Evolutionary conservation across 192 early-diverging fungal species (phyloP).

Genomic region (Podila epicladia): DNA sequence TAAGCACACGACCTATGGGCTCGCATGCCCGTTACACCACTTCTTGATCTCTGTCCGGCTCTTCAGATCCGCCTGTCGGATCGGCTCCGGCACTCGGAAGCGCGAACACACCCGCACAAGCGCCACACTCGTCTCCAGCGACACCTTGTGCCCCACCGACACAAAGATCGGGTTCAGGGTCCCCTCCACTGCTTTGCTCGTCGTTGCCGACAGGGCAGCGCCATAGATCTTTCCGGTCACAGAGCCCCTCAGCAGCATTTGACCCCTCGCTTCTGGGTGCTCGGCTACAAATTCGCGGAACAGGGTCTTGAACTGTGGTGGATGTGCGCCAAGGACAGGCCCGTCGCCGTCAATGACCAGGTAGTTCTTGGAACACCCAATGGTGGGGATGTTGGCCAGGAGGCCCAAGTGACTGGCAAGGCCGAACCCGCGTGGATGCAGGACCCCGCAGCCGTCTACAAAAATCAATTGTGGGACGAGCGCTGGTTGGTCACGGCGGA

Average conservation of each 20-base stretch:
- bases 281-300: slow-evolving; percentile 21
- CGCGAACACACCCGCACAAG: slow-evolving; percentile 70
- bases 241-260: slow-evolving; percentile 55
- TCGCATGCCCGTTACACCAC: slow-evolving; percentile 15
- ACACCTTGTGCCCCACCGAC: slow-evolving; percentile 82
- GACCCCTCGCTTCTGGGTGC: slow-evolving; percentile 29
- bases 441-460: slow-evolving; percentile 88
- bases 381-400: slow-evolving; percentile 73
- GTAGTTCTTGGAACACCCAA: slow-evolving; percentile 94
- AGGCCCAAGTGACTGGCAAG: slow-evolving; percentile 88
- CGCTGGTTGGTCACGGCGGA: slow-evolving; percentile 60
- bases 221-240: slow-evolving; percentile 60
- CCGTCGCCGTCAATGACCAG: slow-evolving; percentile 76
- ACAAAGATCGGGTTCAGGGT: slow-evolving; percentile 87
- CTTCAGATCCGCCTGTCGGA: slow-evolving; percentile 83
- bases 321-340: slow-evolving; percentile 58
- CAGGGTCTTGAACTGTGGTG: slow-evolving; percentile 57
- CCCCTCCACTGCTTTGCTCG: slow-evolving; percentile 3
- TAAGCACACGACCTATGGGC: too few species aligned
- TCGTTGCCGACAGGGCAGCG: slow-evolving; percentile 39
- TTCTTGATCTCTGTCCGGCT: slow-evolving; percentile 65
- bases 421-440: slow-evolving; percentile 91
- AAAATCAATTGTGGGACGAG: slow-evolving; percentile 81
- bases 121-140: slow-evolving; percentile 72
- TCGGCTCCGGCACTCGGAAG: slow-evolving; percentile 89